These are phyloP conservation scores for Solanum rostratum DNA, from an alignment of 257 asterid species.

Conservation along the genomic window DNA sequence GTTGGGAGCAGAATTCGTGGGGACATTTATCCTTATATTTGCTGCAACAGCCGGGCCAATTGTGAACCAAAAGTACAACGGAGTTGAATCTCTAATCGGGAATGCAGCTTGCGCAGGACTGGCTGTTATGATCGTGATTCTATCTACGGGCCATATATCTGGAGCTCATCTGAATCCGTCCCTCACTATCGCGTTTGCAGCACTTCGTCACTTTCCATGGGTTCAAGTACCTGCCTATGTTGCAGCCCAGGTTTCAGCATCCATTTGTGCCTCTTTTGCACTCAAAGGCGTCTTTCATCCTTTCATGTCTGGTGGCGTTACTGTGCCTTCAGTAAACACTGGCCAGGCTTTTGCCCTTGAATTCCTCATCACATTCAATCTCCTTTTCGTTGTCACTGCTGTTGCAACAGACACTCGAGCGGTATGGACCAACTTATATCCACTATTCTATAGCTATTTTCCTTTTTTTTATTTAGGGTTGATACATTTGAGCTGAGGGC, in stretches of 20 bases:
- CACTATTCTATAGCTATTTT: no score
- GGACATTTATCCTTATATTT: slow-evolving; percentile 80
- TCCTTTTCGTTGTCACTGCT: slow-evolving; percentile 79
- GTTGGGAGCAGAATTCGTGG: slow-evolving; percentile 95
- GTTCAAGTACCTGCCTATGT: slow-evolving; percentile 78
- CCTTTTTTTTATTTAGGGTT: no score
- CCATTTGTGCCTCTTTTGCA: slow-evolving; percentile 83
- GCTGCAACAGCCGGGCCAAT: slow-evolving; percentile 82
- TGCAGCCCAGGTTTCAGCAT: slow-evolving; percentile 73
- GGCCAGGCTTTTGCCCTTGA: slow-evolving; percentile 90
- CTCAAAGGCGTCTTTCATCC: slow-evolving; percentile 78
- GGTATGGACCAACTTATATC: slow-evolving; percentile 16
- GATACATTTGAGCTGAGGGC: no score
- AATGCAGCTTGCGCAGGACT: slow-evolving; percentile 77
- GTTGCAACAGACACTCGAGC: slow-evolving; percentile 94
- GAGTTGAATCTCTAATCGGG: slow-evolving; percentile 65
- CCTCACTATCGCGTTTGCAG: slow-evolving; percentile 79
- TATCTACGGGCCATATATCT: slow-evolving; percentile 85
- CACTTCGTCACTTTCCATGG: slow-evolving; percentile 91
- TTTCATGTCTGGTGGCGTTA: slow-evolving; percentile 76
- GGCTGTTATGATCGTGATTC: slow-evolving; percentile 81
- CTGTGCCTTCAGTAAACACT: slow-evolving; percentile 55
- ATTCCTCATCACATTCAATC: slow-evolving; percentile 72
- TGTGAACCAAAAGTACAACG: slow-evolving; percentile 71
- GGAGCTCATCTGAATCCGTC: slow-evolving; percentile 94